Percentiles rank a stretch among this genome's conserved stretches.
These are phyloP conservation scores for Ustilago sp. DNA, from an alignment of 1,284 basidiomycete species.

Conservation along the genomic window DNA sequence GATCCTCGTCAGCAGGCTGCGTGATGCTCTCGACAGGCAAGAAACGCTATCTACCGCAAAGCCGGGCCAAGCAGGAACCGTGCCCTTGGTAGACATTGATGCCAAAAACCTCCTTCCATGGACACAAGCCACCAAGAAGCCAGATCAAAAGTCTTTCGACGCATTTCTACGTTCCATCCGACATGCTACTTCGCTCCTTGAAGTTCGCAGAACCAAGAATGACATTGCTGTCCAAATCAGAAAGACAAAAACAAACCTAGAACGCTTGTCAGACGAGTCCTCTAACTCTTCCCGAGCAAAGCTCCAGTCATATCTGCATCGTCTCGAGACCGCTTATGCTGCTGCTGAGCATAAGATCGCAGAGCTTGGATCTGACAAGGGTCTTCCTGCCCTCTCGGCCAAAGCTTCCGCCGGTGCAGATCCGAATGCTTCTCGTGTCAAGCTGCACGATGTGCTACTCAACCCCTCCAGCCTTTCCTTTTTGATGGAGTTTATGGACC, in stretches of 20 bases:
- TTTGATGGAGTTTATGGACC: conserved; percentile 98
- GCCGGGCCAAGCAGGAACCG: conserved; percentile 11
- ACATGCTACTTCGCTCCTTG: conserved; percentile 45
- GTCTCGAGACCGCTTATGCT: conserved; percentile 86
- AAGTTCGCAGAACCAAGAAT: conserved; percentile 52
- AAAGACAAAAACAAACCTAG: conserved; percentile 51
- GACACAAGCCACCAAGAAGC: conserved; percentile 33
- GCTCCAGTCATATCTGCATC: conserved; percentile 79
- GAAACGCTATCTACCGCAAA: conserved; percentile 43
- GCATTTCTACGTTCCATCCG: conserved; percentile 45
- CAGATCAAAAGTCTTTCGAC: conserved; percentile 49
- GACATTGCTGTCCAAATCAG: conserved; percentile 55
- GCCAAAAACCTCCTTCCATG: conserved; percentile 31
- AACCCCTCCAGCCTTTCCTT: conserved; percentile 91
- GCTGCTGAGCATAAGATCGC: conserved; percentile 86
- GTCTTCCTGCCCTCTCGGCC: conserved; percentile 24
- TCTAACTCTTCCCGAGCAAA: conserved; percentile 31
- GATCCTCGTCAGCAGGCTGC: conserved; percentile 74
- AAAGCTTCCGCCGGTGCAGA: conserved; percentile 45
- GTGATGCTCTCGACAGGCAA: conserved; percentile 71
- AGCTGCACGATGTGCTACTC: conserved; percentile 76
- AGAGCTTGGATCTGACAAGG: conserved; percentile 74
- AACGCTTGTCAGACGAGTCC: conserved; percentile 32
- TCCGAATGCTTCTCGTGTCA: conserved; percentile 42
- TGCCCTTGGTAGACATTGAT: conserved; percentile 25